Percentiles rank a stretch among this genome's conserved stretches.
These are phyloP conservation scores for Dissophora globulifera DNA, from an alignment of 192 early-diverging fungal species.

Conservation along the genomic window DNA sequence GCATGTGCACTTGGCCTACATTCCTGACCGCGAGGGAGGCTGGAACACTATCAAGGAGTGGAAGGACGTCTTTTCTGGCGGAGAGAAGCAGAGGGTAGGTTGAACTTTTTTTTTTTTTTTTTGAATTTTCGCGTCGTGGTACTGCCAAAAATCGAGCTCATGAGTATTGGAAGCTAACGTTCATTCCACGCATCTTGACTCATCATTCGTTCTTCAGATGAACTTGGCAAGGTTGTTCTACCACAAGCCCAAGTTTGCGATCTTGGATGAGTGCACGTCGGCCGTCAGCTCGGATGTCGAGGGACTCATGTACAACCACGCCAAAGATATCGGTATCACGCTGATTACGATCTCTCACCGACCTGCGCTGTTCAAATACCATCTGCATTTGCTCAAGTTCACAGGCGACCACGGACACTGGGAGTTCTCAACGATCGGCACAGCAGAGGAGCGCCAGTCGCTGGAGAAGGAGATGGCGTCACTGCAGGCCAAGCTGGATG, in stretches of 20 bases:
- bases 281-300: constrained; percentile 95
- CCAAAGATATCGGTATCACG: constrained; percentile 85
- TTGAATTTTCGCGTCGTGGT: no score
- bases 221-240: constrained; percentile 98
- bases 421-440: constrained; percentile 82
- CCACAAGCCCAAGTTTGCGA: constrained; percentile 94
- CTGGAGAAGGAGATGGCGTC: constrained; percentile 88
- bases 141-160: no score
- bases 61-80: constrained; percentile 95
- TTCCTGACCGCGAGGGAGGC: constrained; percentile 90
- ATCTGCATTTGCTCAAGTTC: constrained; percentile 90
- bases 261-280: constrained; percentile 92
- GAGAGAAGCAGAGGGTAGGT: constrained; percentile 88
- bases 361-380: constrained; percentile 95
- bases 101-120: constrained; percentile 7
- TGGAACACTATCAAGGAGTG: constrained; percentile 90
- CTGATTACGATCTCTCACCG: constrained; percentile 97
- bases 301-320: constrained; percentile 87
- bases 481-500: constrained; percentile 66
- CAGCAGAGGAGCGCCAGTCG: constrained; percentile 81
- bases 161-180: no score
- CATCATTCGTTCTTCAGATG: constrained; percentile 60
- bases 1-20: constrained; percentile 82
- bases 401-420: constrained; percentile 93
- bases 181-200: background rate